A percentile compares a stretch with the other conserved stretches of the same genome.
phyloP scores from a whole-genome alignment of 2,329 filamentous ascomycete species.

The Sodiomyces alkalinus region DNA sequence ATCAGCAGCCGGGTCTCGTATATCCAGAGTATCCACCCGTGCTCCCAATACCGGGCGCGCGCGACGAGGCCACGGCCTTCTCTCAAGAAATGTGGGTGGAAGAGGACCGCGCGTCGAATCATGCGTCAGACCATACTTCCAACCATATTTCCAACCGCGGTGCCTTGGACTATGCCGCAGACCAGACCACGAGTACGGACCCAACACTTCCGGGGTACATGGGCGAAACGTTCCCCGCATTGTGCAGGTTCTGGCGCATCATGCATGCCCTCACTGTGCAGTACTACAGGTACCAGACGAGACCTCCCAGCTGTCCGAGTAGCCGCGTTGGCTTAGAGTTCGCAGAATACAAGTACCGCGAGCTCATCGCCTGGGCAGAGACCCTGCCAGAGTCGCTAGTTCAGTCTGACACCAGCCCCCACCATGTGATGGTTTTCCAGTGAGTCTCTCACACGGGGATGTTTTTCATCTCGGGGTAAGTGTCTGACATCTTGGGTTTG shows the following conservation, averaged over 20 bases:
- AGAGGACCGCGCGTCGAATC: too few species aligned
- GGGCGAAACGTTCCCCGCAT: slow-evolving; percentile 14
- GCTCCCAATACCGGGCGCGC: slow-evolving; percentile 11
- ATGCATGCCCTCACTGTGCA: slow-evolving; percentile 15
- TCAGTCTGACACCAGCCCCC: slow-evolving; percentile 12
- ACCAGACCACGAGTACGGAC: neutral
- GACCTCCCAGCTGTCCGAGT: too few species aligned
- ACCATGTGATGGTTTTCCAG: slow-evolving; percentile 21
- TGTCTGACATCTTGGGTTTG: neutral
- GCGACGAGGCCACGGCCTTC: too few species aligned
- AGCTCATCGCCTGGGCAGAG: slow-evolving; percentile 22
- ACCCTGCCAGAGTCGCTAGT: slow-evolving; percentile 13
- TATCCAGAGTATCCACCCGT: slow-evolving; percentile 4
- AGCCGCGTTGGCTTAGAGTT: slow-evolving; percentile 11
- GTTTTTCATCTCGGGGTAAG: neutral
- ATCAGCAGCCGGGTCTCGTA: slow-evolving; percentile 15
- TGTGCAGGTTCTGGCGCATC: slow-evolving; percentile 23
- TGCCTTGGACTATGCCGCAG: too few species aligned
- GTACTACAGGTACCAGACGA: too few species aligned
- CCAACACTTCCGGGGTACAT: slow-evolving; percentile 5
- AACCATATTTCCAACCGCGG: too few species aligned
- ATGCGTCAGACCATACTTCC: too few species aligned
- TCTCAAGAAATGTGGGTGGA: too few species aligned
- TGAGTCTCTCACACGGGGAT: slow-evolving; percentile 10
- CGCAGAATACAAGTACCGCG: slow-evolving; percentile 21